Base-by-base conservation (phyloP, 23 red algal species). In the Gracilaria domingensis region DNA sequence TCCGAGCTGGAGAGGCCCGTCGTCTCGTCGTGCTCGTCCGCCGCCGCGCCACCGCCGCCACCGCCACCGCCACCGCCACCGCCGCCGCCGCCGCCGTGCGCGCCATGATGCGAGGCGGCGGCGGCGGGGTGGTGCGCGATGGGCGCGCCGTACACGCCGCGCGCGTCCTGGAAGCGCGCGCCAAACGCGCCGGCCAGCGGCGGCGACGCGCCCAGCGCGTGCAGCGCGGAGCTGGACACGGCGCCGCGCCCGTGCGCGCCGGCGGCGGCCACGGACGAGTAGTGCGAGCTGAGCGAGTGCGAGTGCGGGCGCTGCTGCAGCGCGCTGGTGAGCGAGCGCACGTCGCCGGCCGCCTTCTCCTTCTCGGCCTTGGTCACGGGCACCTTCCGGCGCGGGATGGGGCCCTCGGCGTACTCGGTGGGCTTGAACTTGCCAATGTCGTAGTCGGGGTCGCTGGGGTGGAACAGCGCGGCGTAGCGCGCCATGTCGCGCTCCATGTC, bases 401-500 rank as follows among this genome's bases (percentile, higher is more conserved):
- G 89, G 16, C 89, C 89, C 49, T 92, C 89, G 6, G 80, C 89
- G 57, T 92, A 92, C 29, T 92, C 89, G 18, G 89, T 92, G 26
- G 89, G 89, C 65, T 69, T 59, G 83, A 97, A 97, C 38, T 88
- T 90, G 80, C 61, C 58, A 67, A 93, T 59, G 56, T 97, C 91
- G 48, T 93, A 97, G 11, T 66, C 81, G 16, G 87, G 85, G 62
- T 97, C 95, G 38, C 70, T 92, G 0, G 91, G 90, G 58, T 97
- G 95, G 80, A 97, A 97, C 25, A 91, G 37, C 36, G 90, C 78
- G 23, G 91, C 95, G 34, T 93, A 92, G 20, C 91, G 77, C 20
- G 95, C 95, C 87, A 97, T 89, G 57, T 93, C 71, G 24, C 75
- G 61, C 59, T 97, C 95, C 95, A 97, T 97, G 49, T 97, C 95